A percentile compares a stretch with the other conserved stretches of the same genome.
These are phyloP conservation scores for Clarireedia hainanense DNA, from an alignment of 2,329 filamentous ascomycete genomes.

Conservation along the genomic window DNA sequence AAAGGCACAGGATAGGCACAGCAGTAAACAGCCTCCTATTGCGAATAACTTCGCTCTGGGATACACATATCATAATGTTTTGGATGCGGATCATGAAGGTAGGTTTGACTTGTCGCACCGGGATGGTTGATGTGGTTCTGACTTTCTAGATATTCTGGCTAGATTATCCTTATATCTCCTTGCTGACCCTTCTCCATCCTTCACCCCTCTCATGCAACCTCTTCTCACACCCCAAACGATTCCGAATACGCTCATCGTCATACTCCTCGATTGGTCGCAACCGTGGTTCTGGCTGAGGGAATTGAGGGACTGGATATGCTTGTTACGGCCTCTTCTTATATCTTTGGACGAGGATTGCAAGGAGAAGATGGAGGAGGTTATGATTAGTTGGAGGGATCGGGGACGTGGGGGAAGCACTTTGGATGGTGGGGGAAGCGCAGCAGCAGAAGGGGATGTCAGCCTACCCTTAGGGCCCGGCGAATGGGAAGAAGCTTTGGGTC, in stretches of 20 bases:
- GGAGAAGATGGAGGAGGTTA: constrained; percentile 78
- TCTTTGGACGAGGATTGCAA: constrained; percentile 70
- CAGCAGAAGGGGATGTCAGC: constrained; percentile 60
- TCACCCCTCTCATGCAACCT: constrained; percentile 74
- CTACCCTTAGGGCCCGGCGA: constrained; percentile 81
- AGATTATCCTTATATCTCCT: constrained; percentile 85
- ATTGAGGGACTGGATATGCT: constrained; percentile 79
- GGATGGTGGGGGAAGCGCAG: constrained; percentile 48
- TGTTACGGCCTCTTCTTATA: constrained; percentile 69
- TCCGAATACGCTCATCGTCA: constrained; percentile 77
- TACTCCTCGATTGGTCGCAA: constrained; percentile 92
- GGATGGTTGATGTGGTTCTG: constrained; percentile 11
- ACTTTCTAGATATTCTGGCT: constrained; percentile 67
- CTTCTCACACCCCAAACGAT: constrained; percentile 78
- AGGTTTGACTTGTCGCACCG: constrained; percentile 19
- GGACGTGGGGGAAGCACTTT: constrained; percentile 58
- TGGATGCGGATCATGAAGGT: constrained; percentile 92
- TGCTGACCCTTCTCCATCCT: constrained; percentile 74
- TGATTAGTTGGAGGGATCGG: constrained; percentile 70
- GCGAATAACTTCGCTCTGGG: constrained; percentile 89
- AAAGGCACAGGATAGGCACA: constrained; percentile 42
- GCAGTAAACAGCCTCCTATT: constrained; percentile 61
- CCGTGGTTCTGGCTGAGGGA: constrained; percentile 90
- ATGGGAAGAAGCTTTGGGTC: constrained; percentile 82
- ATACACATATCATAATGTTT: constrained; percentile 91